Evolutionary conservation across 2,329 filamentous ascomycete genomes (phyloP).

Genomic region (Phyllosticta ampelicida): DNA sequence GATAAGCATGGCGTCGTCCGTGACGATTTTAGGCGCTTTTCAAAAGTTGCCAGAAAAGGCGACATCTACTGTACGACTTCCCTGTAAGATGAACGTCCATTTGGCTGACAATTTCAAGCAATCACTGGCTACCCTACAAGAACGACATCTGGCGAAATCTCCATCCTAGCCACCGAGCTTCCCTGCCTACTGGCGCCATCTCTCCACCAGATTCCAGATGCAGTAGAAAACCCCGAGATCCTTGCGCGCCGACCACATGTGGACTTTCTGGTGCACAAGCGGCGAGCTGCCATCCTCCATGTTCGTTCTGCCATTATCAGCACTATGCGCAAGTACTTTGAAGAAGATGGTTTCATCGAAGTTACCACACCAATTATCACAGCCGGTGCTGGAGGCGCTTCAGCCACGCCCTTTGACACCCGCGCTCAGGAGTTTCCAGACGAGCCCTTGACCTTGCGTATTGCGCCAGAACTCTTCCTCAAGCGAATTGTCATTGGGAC

Average conservation of each 20-base stretch:
- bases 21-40: constrained; percentile 48
- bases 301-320: constrained; percentile 66
- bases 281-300: constrained; percentile 57
- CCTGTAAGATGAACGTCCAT: constrained; percentile 40
- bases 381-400: constrained; percentile 72
- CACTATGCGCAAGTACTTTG: constrained; percentile 62
- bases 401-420: constrained; percentile 78
- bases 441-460: constrained; percentile 63
- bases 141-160: constrained; percentile 64
- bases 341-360: constrained; percentile 64
- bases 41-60: constrained; percentile 61
- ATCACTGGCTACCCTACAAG: constrained; percentile 59
- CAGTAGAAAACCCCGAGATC: constrained; percentile 59
- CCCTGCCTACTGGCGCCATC: constrained; percentile 67
- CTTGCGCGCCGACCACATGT: constrained; percentile 70
- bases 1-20: constrained; percentile 26
- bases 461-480: constrained; percentile 90
- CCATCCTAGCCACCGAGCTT: constrained; percentile 55
- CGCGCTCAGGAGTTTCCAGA: constrained; percentile 63
- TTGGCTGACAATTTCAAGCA: constrained; percentile 50
- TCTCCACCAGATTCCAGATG: constrained; percentile 66
- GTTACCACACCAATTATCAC: constrained; percentile 86
- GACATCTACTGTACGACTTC: constrained; percentile 35
- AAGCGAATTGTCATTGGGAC: constrained; percentile 86
- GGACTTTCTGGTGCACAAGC: constrained; percentile 68